phyloP scores from a whole-genome alignment of 2,329 filamentous ascomycete species.

The Neonectria neomacrospora region DNA sequence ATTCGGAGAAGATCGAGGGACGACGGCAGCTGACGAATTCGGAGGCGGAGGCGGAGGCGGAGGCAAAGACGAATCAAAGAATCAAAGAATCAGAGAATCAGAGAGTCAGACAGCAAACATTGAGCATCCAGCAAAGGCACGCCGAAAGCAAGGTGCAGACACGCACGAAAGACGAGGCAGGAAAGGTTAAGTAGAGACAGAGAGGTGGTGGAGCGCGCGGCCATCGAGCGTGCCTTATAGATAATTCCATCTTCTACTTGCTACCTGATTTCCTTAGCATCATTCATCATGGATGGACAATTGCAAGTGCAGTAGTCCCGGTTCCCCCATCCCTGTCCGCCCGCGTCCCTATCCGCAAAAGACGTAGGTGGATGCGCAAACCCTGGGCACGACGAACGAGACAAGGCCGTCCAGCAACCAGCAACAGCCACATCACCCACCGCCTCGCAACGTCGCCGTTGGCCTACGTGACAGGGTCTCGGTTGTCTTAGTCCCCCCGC shows the following conservation, averaged over 20 bases:
- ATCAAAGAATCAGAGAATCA: background rate
- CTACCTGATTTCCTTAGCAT: slow-evolving; percentile 23
- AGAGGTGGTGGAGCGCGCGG: slow-evolving; percentile 24
- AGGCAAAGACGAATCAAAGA: slow-evolving; percentile 15
- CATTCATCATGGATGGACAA: slow-evolving; percentile 14
- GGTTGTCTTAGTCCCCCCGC: slow-evolving; percentile 1
- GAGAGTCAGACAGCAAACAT: slow-evolving; percentile 3
- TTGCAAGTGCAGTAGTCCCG: slow-evolving; percentile 19
- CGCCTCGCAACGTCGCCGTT: slow-evolving; percentile 25
- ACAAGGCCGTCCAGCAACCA: slow-evolving; percentile 37
- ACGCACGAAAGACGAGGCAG: slow-evolving; percentile 4
- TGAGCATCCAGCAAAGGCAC: slow-evolving; percentile 3
- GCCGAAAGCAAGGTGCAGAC: slow-evolving; percentile 1
- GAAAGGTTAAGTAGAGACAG: slow-evolving; percentile 9
- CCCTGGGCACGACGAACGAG: slow-evolving; percentile 9
- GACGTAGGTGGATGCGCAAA: slow-evolving; percentile 12
- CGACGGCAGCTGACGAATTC: slow-evolving; percentile 4
- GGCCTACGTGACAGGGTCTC: slow-evolving; percentile 26
- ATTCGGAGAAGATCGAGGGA: background rate
- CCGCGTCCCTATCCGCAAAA: slow-evolving; percentile 11
- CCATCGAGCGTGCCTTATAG: slow-evolving; percentile 35
- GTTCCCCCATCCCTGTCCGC: slow-evolving; percentile 12
- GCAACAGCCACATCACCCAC: slow-evolving; percentile 45
- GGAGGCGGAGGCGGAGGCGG: background rate
- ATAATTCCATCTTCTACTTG: slow-evolving; percentile 14